Conservation (phyloP, 1,284 basidiomycete species). For the Cryptococcus floricola region DNA sequence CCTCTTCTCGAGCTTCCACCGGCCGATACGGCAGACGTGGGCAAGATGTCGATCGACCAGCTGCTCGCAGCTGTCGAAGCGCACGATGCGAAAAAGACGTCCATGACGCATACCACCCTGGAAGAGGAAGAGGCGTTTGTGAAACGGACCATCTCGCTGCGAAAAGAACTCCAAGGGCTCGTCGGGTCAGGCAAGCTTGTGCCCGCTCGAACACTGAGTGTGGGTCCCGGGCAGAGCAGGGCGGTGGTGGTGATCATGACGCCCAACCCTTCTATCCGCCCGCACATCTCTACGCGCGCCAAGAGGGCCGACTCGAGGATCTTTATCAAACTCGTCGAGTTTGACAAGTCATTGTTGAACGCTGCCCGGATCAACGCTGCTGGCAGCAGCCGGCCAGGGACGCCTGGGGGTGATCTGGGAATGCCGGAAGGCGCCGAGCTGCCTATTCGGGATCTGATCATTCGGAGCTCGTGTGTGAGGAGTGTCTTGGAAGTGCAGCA, state of each 20-base stretch:
- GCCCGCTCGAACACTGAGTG: constrained; percentile 43
- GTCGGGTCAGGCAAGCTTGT: constrained; percentile 47
- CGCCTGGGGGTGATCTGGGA: background rate
- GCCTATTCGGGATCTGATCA: constrained; percentile 53
- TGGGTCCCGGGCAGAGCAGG: constrained; percentile 41
- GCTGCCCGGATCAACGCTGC: constrained; percentile 2
- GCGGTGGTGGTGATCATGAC: constrained; percentile 52
- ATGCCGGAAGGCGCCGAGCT: constrained; percentile 41
- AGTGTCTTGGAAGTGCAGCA: constrained; percentile 53
- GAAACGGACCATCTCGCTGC: constrained; percentile 48
- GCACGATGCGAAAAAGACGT: constrained; percentile 46
- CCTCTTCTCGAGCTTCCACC: constrained; percentile 12
- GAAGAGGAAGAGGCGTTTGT: constrained; percentile 54
- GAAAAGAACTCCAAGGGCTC: constrained; percentile 48
- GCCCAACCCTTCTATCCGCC: constrained; percentile 51
- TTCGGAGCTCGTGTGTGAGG: constrained; percentile 50
- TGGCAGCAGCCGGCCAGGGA: constrained; percentile 1
- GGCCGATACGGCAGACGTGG: constrained; percentile 26
- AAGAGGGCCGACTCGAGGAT: constrained; percentile 54
- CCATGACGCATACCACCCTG: constrained; percentile 43
- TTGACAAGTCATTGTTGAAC: constrained; percentile 42
- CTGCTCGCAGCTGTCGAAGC: constrained; percentile 50
- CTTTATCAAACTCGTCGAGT: constrained; percentile 51
- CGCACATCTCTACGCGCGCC: constrained; percentile 49
- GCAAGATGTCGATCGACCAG: constrained; percentile 50